These are phyloP conservation scores for Furculomyces boomerangus DNA, from an alignment of 371 early-diverging fungal species.

Conservation along the genomic window DNA sequence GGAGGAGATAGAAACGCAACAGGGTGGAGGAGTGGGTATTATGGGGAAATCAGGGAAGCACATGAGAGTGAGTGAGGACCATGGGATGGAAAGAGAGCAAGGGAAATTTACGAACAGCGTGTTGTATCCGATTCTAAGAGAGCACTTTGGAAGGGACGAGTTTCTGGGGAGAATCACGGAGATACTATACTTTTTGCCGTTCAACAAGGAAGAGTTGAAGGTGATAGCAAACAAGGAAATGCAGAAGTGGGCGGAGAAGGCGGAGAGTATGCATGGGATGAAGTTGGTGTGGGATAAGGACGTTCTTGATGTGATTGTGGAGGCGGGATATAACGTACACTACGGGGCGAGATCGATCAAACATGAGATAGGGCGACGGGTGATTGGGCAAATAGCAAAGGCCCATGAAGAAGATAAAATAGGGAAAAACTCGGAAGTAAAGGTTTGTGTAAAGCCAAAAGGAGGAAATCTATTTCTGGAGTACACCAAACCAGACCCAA, in stretches of 20 bases:
- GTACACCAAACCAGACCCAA: not conserved
- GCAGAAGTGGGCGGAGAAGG: conserved; percentile 31
- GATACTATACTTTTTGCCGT: conserved; percentile 36
- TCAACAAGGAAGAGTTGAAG: conserved; percentile 29
- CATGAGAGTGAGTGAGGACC: too few species aligned
- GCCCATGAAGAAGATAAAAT: conserved; percentile 35
- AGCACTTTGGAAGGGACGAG: conserved; percentile 37
- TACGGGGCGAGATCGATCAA: conserved; percentile 43
- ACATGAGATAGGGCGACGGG: conserved; percentile 34
- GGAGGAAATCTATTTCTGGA: not conserved
- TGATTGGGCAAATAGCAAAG: conserved; percentile 35
- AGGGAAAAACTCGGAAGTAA: conserved; percentile 3
- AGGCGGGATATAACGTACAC: conserved; percentile 30
- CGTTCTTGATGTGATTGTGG: conserved; percentile 27
- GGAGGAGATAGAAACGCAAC: conserved; percentile 24
- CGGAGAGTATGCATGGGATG: conserved; percentile 29
- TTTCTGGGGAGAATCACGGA: conserved; percentile 42
- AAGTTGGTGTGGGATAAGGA: conserved; percentile 31
- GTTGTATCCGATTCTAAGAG: conserved; percentile 35
- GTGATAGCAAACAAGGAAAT: conserved; percentile 30
- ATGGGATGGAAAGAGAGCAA: too few species aligned
- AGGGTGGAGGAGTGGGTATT: too few species aligned
- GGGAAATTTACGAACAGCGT: conserved; percentile 31
- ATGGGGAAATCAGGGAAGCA: too few species aligned
- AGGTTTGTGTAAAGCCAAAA: conserved; percentile 3